These are phyloP conservation scores for Henckelia pumila DNA, from an alignment of 257 asterid species.

Conservation along the genomic window DNA sequence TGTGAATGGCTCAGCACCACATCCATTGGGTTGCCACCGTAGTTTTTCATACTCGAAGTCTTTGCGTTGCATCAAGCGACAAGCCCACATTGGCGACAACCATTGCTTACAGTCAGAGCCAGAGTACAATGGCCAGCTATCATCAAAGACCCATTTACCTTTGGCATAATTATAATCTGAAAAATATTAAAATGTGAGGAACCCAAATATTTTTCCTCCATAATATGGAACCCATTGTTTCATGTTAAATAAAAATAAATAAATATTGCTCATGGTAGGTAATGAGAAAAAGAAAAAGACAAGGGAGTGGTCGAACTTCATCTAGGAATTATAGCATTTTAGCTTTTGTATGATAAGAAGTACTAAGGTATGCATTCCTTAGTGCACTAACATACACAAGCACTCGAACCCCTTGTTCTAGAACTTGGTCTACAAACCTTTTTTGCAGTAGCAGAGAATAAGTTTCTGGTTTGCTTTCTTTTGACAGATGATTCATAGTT, in stretches of 20 bases:
- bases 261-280: background rate
- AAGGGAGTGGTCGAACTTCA: background rate
- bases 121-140: conserved; percentile 69
- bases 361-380: background rate
- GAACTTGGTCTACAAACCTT: background rate
- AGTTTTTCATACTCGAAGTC: conserved; percentile 85
- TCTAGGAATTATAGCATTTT: background rate
- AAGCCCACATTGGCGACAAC: conserved; percentile 97
- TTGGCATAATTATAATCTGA: background rate
- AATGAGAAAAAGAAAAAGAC: background rate
- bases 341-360: background rate
- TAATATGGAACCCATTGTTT: background rate
- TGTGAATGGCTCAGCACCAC: conserved; percentile 70
- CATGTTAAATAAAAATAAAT: background rate
- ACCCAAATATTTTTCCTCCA: background rate
- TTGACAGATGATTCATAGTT: background rate
- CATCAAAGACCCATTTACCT: conserved; percentile 64
- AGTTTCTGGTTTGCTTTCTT: background rate
- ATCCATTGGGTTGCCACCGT: conserved; percentile 76
- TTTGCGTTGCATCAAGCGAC: conserved; percentile 79
- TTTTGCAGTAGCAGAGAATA: no score
- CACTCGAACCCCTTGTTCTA: background rate
- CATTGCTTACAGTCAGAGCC: conserved; percentile 87
- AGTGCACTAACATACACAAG: background rate
- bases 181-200: background rate